Evolutionary conservation across 352 stramenopile genomes (phyloP), one percentile per base, ranked within the genome.

Genomic region (Pythium inflatum): DNA sequence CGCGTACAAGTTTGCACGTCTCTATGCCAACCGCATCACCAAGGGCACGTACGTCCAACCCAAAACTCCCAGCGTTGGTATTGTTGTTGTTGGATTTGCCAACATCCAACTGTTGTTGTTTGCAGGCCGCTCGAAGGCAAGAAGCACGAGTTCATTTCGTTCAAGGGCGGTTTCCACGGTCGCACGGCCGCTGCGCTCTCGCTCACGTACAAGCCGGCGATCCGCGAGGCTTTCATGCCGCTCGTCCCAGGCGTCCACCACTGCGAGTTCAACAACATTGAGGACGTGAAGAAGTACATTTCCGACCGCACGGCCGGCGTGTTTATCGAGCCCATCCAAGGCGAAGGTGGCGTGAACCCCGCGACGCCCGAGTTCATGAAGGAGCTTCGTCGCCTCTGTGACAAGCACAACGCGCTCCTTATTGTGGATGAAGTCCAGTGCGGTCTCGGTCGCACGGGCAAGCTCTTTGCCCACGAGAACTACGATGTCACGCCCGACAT

Each of bases 381-480:
- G 4, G 85, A 89, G 14, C 80, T 98, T 45, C 85, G 97, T 22
- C 78, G 91, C 33, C 73, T 99, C 18, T 98, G 93, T 73, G 93
- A 99, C 73, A 95, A 98, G 64, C 89, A 91, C 69, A 92, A 93
- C 60, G 91, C 98, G 22, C 82, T 99, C 45, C 80, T 99, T 57
- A 99, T 99, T 75, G 93, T 88, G n/a, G 98, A 99, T 84, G 98
- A 99, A 84, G 97, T 99, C 28, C 97, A 99, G 83, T 90, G 95
- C 41, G 98, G 98, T 36, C 82, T 99, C n/a, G 96, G 95, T 20
- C 94, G 97, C 38, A 98, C 92, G 34, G 97, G 97, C 60, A 97
- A 86, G 66, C 70, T 99, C 9, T 99, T 98, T 84, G 95, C 92
- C 54, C 96, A 99, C 75, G 81, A 99, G 80, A 84, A 98, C 67